These are phyloP conservation scores for Backusella circina DNA, from an alignment of 192 early-diverging fungal species.

Conservation along the genomic window DNA sequence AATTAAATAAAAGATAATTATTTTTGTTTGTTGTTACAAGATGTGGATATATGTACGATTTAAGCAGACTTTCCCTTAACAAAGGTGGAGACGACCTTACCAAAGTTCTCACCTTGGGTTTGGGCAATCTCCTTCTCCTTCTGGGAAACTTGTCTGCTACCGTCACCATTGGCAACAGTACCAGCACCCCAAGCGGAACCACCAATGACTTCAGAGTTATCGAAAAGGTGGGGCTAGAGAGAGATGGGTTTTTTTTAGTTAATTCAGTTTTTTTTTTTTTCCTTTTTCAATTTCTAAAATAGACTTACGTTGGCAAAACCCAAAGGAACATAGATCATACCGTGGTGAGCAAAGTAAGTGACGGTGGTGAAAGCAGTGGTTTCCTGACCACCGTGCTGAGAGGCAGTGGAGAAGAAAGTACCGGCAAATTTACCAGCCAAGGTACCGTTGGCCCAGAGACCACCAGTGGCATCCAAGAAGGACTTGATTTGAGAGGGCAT, in stretches of 20 bases:
- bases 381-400: constrained; percentile 81
- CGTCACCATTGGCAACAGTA: constrained; percentile 45
- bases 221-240: constrained; percentile 36
- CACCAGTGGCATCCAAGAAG: constrained; percentile 30
- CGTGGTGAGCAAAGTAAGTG: constrained; percentile 69
- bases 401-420: constrained; percentile 69
- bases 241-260: background rate
- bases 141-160: constrained; percentile 57
- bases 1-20: too few relatives aligned
- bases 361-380: constrained; percentile 62
- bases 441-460: constrained; percentile 45
- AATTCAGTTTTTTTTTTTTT: background rate
- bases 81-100: constrained; percentile 38
- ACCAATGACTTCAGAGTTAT: constrained; percentile 31
- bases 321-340: constrained; percentile 74
- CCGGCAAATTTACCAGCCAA: constrained; percentile 70
- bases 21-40: too few relatives aligned
- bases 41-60: background rate
- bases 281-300: background rate
- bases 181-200: constrained; percentile 18
- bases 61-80: constrained; percentile 2
- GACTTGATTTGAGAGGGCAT: constrained; percentile 74
- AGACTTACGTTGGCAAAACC: constrained; percentile 41
- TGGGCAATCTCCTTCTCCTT: constrained; percentile 61
- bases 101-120: constrained; percentile 61